Evolutionary conservation across 768 basidiomycete species (phyloP), one percentile per base, ranked within the genome.

Genomic region (Termitomyces sp.): DNA sequence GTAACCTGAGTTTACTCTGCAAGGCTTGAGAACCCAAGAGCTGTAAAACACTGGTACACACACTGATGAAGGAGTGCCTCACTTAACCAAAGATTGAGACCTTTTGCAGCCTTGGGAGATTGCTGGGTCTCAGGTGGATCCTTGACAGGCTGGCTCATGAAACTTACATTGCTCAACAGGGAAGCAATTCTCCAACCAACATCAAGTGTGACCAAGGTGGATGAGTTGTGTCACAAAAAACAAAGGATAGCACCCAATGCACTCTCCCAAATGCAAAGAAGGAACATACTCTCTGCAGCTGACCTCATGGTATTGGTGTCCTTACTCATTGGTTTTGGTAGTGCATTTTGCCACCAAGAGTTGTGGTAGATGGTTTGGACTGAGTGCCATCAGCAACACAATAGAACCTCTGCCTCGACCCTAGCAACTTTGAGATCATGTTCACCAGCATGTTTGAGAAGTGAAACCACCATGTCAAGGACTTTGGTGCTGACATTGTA

Each of bases 281-380:
- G 76, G 73, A 98, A 99, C 37, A 81, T 79, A 93, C 94, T 97
- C 64, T 98, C 97, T 0, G 81, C 74, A 21, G 81, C 74, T 25
- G 85, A 82, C 30, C 94, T 77, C 17, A 84, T 84, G 5, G 79
- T 78, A 16, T 77, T 79, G 14, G 73, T 76, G 64, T 98, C 96
- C 69, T 97, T 97, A 64, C 80, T 88, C 0, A 92, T 94, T 0
- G 93, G 88, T 70, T 98, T 99, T 2, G 97, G 94, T 0, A 99
- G 78, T 1, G 96, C 94, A 63, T 99, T 99, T 32, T 96, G 79
- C 97, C 97, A 99, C 93, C 40, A 98, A 80, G n/a, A 98, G 77
- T 63, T 98, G 96, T 0, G 95, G 90, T 2, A 98, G 81, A 68
- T 99, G 94, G 0, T 93, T 90, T 3, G 91, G 92, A 0, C 95